A percentile compares a stretch with the other conserved stretches of the same genome.
Evolutionary conservation across 306 rosid genomes (phyloP).

Genomic region (Nissolia schottii): DNA sequence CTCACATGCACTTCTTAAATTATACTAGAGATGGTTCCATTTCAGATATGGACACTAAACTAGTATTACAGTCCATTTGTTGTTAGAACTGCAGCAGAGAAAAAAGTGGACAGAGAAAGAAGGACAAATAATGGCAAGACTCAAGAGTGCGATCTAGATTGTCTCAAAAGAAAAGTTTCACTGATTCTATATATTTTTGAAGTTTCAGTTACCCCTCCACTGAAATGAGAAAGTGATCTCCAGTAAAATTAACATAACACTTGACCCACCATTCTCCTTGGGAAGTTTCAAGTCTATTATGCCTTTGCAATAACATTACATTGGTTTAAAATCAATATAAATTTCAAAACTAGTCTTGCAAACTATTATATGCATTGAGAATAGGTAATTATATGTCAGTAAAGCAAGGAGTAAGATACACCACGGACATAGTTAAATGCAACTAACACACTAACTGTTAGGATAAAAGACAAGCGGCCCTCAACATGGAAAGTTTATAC

Average conservation of each 20-base stretch:
- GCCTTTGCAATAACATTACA: not conserved
- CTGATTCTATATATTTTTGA: not conserved
- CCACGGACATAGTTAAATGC: not conserved
- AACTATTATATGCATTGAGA: not conserved
- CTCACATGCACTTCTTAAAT: too few species aligned
- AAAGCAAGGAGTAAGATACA: not conserved
- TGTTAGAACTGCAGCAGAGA: not conserved
- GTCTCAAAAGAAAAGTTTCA: not conserved
- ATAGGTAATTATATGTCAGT: not conserved
- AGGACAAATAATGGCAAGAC: not conserved
- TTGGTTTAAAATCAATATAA: not conserved
- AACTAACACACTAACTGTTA: constrained; percentile 31
- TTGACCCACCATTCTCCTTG: not conserved
- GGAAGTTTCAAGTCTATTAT: constrained; percentile 13
- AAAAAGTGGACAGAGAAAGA: not conserved
- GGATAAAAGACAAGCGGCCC: too few species aligned
- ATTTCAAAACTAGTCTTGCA: not conserved
- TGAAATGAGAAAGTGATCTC: constrained; percentile 10
- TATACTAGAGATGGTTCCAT: not conserved
- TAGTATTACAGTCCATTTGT: not conserved
- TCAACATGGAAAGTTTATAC: too few species aligned
- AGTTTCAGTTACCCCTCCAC: not conserved
- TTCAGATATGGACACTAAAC: not conserved
- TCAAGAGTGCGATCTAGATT: not conserved
- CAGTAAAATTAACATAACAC: not conserved